Percentiles rank a stretch among this genome's conserved stretches.
Evolutionary conservation across 805 yeast species (phyloP).

Genomic region (Priceomyces haplophilus): DNA sequence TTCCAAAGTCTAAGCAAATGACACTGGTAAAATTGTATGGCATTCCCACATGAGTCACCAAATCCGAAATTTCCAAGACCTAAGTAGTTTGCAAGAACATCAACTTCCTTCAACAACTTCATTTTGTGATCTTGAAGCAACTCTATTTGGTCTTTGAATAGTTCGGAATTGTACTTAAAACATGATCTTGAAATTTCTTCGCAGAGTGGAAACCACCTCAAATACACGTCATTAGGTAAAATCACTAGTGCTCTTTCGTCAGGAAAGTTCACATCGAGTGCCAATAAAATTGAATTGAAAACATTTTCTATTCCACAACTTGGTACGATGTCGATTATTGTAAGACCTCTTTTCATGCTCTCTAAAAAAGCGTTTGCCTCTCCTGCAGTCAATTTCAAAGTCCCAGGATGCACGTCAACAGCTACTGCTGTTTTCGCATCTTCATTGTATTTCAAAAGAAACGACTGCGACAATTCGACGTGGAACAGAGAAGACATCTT

Average conservation of each 20-base stretch:
- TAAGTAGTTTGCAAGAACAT: conserved; percentile 6
- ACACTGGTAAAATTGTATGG: conserved; percentile 15
- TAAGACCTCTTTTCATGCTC: conserved; percentile 4
- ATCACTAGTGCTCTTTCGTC: conserved; percentile 14
- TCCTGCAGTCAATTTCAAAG: background rate
- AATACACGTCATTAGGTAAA: conserved; percentile 9
- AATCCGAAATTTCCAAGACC: conserved; percentile 14
- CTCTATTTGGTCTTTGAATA: background rate
- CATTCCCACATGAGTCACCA: conserved; percentile 15
- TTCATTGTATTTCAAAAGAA: background rate
- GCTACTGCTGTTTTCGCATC: background rate
- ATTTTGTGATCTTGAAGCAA: background rate
- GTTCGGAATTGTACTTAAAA: background rate
- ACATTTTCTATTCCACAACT: conserved; percentile 8
- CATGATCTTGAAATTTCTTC: background rate
- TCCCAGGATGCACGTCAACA: background rate
- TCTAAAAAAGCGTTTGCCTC: background rate
- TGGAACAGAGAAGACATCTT: background rate
- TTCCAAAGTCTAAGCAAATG: conserved; percentile 19
- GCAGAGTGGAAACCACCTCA: conserved; percentile 2
- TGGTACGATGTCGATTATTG: conserved; percentile 10
- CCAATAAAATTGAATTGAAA: conserved; percentile 3
- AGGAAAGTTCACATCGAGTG: conserved; percentile 10
- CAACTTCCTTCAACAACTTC: conserved; percentile 5
- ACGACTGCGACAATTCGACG: background rate